A percentile compares a stretch with the other conserved stretches of the same genome.
These are phyloP conservation scores for Erythrophleum ivorense DNA, from an alignment of 331 rosid genomes.

Conservation along the genomic window DNA sequence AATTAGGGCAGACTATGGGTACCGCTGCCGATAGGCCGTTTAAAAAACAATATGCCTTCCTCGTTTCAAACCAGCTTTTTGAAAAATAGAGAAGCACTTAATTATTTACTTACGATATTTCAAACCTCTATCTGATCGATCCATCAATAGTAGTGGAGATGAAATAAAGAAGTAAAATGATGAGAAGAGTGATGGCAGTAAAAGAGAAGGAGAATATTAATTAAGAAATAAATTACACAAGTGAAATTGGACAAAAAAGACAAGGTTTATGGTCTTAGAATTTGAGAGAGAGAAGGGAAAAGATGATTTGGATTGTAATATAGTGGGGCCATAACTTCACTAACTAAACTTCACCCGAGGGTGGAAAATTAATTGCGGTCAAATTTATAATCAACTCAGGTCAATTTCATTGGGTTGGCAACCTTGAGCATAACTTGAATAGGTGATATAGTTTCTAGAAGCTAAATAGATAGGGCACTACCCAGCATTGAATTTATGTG, in stretches of 20 bases:
- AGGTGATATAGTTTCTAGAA: slow-evolving; percentile 42
- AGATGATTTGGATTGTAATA: not conserved
- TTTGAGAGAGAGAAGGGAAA: not conserved
- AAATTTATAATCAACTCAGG: slow-evolving; percentile 29
- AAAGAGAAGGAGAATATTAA: not conserved
- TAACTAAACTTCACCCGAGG: slow-evolving; percentile 39
- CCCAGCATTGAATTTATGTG: slow-evolving; percentile 37
- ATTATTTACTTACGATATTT: not conserved
- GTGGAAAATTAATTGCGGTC: slow-evolving; percentile 31
- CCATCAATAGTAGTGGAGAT: too few relatives aligned
- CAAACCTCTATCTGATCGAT: not conserved
- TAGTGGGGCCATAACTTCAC: slow-evolving; percentile 31
- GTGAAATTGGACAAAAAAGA: not conserved
- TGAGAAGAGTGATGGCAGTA: not conserved
- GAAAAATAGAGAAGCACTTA: not conserved
- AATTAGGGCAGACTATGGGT: not conserved
- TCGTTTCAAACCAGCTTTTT: not conserved
- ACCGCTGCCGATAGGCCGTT: not conserved
- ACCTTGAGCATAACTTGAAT: not conserved
- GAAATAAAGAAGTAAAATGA: not conserved
- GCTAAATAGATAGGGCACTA: slow-evolving; percentile 33
- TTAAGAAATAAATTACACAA: not conserved
- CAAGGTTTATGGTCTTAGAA: not conserved
- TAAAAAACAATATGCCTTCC: not conserved
- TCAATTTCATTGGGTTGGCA: slow-evolving; percentile 29